Conservation (phyloP, 495 filamentous ascomycete genomes). For the Penicillium turbatum region DNA sequence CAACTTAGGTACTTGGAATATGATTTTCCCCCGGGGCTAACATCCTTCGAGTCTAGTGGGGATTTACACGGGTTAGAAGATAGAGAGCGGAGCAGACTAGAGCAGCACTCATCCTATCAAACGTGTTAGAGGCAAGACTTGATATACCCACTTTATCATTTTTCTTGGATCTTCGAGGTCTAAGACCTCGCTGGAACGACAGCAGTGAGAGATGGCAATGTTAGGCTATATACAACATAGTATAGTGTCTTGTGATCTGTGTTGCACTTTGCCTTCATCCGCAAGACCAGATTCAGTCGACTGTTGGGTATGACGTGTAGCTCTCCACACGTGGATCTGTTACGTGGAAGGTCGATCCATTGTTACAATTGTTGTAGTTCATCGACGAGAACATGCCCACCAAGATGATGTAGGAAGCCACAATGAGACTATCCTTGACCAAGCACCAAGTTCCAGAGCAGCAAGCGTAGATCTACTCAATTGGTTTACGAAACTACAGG, state of each 20-base stretch:
- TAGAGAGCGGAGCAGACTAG: neutral
- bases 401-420: neutral
- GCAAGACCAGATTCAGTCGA: neutral
- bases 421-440: no score
- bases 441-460: neutral
- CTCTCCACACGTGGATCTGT: neutral
- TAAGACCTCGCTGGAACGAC: neutral
- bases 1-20: no score
- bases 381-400: neutral
- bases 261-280: neutral
- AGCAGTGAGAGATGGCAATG: no score
- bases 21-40: neutral
- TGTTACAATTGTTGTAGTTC: no score
- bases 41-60: neutral
- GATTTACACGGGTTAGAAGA: neutral
- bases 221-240: neutral
- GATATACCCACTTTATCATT: neutral
- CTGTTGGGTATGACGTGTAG: neutral
- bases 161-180: neutral
- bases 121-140: neutral
- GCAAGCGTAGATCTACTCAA: neutral
- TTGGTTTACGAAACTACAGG: neutral
- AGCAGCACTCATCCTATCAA: constrained; percentile 1
- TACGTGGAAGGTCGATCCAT: neutral
- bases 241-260: no score